Conservation (phyloP, 1,284 basidiomycete species). For the Neotropicomus parvogracilis region DNA sequence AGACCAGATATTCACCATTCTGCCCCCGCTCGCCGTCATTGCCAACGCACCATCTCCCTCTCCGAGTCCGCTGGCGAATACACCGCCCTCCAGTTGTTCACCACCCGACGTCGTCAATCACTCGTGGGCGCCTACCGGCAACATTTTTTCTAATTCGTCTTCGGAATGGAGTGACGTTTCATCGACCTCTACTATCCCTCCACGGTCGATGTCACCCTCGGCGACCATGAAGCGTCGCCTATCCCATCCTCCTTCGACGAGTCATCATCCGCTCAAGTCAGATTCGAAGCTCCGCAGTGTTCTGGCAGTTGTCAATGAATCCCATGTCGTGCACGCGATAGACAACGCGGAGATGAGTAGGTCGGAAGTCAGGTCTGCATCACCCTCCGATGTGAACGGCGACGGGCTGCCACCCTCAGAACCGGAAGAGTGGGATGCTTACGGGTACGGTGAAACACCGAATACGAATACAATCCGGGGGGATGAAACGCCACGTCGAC, state of each 20-base stretch:
- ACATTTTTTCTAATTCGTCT: conserved; percentile 41
- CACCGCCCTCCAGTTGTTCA: conserved; percentile 40
- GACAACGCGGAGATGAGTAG: conserved; percentile 16
- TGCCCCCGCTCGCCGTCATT: conserved; percentile 78
- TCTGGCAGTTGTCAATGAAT: conserved; percentile 63
- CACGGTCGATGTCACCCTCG: conserved; percentile 41
- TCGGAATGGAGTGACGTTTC: conserved; percentile 51
- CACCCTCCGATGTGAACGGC: conserved; percentile 28
- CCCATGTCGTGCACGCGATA: conserved; percentile 17
- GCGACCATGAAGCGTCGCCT: conserved; percentile 46
- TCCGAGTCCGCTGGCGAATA: conserved; percentile 45
- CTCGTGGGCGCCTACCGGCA: conserved; percentile 40
- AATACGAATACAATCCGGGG: conserved; percentile 36
- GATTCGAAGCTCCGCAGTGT: conserved; percentile 68
- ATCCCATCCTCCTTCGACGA: conserved; percentile 43
- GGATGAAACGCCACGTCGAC: conserved; percentile 49
- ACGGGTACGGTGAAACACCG: conserved; percentile 41
- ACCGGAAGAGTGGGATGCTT: conserved; percentile 37
- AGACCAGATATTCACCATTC: conserved; percentile 90
- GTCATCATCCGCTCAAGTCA: conserved; percentile 47
- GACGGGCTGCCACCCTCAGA: conserved; percentile 14
- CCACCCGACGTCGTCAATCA: conserved; percentile 35
- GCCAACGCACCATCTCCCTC: conserved; percentile 52
- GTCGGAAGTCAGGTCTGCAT: conserved; percentile 15
- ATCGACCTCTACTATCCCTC: conserved; percentile 40